A percentile compares a stretch with the other conserved stretches of the same genome.
Conservation (phyloP, 78 protist genomes). For the Pigoraptor vietnamica region DNA sequence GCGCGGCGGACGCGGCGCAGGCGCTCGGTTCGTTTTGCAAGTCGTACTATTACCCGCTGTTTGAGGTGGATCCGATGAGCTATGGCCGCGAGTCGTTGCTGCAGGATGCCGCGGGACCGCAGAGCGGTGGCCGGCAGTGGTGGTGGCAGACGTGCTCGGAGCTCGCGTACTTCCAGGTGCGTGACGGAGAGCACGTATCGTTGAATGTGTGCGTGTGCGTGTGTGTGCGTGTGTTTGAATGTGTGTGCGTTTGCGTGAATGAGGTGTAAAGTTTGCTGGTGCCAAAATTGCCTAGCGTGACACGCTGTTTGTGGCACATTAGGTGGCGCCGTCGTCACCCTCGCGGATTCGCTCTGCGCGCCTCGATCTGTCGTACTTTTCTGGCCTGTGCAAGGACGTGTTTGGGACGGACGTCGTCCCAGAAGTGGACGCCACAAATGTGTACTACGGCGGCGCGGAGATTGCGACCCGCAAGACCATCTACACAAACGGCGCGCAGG, state of each 20-base stretch:
- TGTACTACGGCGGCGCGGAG: not conserved
- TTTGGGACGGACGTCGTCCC: not conserved
- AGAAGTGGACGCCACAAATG: not conserved
- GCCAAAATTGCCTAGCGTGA: no score
- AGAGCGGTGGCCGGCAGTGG: slow-evolving; percentile 5
- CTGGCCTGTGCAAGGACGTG: not conserved
- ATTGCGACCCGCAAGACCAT: not conserved
- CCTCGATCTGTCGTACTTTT: not conserved
- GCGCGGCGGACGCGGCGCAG: not conserved
- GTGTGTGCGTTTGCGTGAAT: not conserved
- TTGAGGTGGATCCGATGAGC: not conserved
- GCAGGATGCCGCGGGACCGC: not conserved
- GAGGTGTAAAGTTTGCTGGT: no score
- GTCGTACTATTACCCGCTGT: not conserved
- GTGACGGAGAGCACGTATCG: not conserved
- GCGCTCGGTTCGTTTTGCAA: not conserved
- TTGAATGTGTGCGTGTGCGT: not conserved
- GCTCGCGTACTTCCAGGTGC: slow-evolving; percentile 32
- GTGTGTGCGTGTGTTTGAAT: not conserved
- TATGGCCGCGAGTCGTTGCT: not conserved
- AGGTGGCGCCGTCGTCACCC: not conserved
- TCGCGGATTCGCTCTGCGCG: not conserved
- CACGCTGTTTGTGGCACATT: not conserved
- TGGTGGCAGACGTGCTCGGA: slow-evolving; percentile 24
- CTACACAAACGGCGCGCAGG: not conserved